Evolutionary conservation across 768 basidiomycete species (phyloP).

Genomic region (Psilocybe subaeruginosa): DNA sequence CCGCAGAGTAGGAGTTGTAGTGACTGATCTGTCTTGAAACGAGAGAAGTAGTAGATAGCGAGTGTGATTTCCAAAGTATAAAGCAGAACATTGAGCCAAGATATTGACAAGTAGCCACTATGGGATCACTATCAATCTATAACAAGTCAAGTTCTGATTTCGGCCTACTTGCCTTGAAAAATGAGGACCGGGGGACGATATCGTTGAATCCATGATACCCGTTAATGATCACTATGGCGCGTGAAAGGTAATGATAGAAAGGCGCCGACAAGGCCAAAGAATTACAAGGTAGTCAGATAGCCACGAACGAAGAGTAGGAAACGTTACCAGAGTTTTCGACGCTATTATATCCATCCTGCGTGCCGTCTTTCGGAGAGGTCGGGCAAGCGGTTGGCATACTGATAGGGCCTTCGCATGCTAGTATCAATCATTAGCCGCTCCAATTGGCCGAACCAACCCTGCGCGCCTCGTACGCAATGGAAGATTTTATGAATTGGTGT

Average conservation of each 20-base stretch:
- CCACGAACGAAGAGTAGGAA: conserved; percentile 11
- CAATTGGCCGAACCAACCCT: not conserved
- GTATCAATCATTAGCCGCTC: not conserved
- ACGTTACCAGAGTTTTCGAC: conserved; percentile 4
- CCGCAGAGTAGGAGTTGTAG: conserved; percentile 18
- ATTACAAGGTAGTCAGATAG: conserved; percentile 1
- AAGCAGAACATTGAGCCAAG: conserved; percentile 27
- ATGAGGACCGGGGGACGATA: conserved; percentile 11
- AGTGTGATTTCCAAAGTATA: conserved; percentile 26
- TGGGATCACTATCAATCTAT: not conserved
- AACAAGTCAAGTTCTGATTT: not conserved
- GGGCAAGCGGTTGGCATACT: conserved; percentile 24
- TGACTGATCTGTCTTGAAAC: conserved; percentile 18
- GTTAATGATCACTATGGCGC: not conserved
- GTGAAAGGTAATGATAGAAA: not conserved
- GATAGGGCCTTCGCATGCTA: conserved; percentile 14
- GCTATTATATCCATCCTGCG: conserved; percentile 13
- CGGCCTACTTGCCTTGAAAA: conserved; percentile 13
- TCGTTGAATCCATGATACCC: not conserved
- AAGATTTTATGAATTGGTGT: conserved; percentile 6
- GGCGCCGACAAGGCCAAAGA: not conserved
- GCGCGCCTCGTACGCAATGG: conserved; percentile 5
- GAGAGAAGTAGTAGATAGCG: conserved; percentile 25
- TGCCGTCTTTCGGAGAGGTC: conserved; percentile 15
- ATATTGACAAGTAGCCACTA: conserved; percentile 23